These are phyloP conservation scores for Saposhnikovia divaricata DNA, from an alignment of 129 eudicot genomes.

Conservation along the genomic window DNA sequence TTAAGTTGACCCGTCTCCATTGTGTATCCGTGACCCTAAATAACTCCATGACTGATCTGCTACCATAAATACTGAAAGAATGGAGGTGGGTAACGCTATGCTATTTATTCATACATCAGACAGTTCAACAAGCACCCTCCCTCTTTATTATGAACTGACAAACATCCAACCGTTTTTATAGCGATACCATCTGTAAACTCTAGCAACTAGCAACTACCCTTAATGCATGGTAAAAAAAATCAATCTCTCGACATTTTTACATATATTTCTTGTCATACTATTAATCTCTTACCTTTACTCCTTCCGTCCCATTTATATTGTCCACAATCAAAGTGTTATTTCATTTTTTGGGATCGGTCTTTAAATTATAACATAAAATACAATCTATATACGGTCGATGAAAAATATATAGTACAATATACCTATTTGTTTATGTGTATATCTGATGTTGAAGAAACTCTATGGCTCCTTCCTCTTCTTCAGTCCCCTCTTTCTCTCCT, in stretches of 20 bases:
- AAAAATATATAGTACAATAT: no score
- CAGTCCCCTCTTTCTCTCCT: constrained; percentile 35
- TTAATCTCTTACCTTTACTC: no score
- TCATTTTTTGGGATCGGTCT: no score
- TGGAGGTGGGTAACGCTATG: background rate
- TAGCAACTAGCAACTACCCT: background rate
- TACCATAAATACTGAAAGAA: background rate
- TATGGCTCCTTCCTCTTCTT: constrained; percentile 59
- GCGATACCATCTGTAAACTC: background rate
- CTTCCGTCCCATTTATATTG: no score
- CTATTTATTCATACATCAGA: background rate
- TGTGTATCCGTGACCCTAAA: background rate
- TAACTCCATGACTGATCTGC: background rate
- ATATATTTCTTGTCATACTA: no score
- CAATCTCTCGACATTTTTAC: background rate
- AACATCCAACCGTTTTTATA: constrained; percentile 3
- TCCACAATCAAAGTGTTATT: no score
- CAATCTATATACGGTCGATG: no score
- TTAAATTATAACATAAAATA: no score
- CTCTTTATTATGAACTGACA: constrained; percentile 1
- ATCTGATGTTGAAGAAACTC: constrained; percentile 6
- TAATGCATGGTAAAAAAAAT: background rate
- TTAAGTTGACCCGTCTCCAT: background rate
- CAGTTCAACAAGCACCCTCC: constrained; percentile 1
- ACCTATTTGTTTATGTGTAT: background rate